A percentile compares a stretch with the other conserved stretches of the same genome.
Evolutionary conservation across 2,329 filamentous ascomycete species (phyloP).

Genomic region (Aspergillus caelatus): DNA sequence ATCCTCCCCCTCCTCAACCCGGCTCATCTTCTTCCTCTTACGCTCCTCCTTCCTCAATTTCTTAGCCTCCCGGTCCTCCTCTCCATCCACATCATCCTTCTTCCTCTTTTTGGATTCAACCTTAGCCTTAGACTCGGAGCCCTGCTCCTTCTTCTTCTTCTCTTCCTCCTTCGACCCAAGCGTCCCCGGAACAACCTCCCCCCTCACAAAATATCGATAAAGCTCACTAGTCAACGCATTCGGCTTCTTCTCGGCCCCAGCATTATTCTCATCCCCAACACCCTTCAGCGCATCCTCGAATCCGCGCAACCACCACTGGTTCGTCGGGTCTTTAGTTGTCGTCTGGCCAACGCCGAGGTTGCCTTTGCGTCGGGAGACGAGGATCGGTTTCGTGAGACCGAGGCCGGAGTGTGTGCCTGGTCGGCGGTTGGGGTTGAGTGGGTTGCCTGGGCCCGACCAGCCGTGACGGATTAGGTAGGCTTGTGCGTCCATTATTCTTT

Average conservation of each 20-base stretch:
- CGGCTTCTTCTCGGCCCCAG: conserved; percentile 55
- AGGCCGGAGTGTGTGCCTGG: conserved; percentile 61
- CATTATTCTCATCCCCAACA: conserved; percentile 63
- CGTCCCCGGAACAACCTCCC: conserved; percentile 76
- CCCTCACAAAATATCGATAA: conserved; percentile 83
- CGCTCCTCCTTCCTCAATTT: conserved; percentile 28
- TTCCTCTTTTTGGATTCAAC: conserved; percentile 30
- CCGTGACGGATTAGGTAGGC: conserved; percentile 82
- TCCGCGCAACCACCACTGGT: conserved; percentile 97
- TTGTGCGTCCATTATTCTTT: conserved; percentile 73
- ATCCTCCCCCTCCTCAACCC: conserved; percentile 18
- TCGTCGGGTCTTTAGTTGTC: conserved; percentile 62
- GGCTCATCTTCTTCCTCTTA: conserved; percentile 17
- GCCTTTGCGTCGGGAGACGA: conserved; percentile 81
- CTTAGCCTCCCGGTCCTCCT: conserved; percentile 37
- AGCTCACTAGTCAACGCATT: conserved; percentile 57
- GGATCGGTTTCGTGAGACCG: conserved; percentile 80
- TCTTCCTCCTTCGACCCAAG: conserved; percentile 22
- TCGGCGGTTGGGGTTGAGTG: conserved; percentile 69
- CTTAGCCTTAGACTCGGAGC: conserved; percentile 11
- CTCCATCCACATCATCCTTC: conserved; percentile 39
- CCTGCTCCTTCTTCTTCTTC: conserved; percentile 11
- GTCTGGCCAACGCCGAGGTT: conserved; percentile 81
- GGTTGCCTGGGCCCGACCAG: conserved; percentile 87
- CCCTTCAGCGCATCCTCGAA: conserved; percentile 89